Evolutionary conservation across 495 filamentous ascomycete genomes (phyloP), one percentile per base, ranked within the genome.

Genomic region (Thozetella sp.): DNA sequence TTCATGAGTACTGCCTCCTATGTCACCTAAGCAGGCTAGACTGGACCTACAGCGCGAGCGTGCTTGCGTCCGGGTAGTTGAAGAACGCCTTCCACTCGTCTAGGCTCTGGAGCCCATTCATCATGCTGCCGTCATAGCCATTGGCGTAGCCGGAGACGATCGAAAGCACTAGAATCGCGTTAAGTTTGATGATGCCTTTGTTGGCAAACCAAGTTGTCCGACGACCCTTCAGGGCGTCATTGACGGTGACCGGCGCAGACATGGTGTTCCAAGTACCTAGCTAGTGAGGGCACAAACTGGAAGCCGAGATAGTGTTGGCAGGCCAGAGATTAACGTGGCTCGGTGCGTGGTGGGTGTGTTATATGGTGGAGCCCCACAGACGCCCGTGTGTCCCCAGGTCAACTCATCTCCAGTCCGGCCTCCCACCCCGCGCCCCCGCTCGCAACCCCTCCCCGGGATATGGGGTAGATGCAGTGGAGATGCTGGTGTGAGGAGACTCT

Each of bases 31-130:
- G 6, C 6, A 37, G 6, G 30, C n/a, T n/a, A n/a, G n/a, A 15
- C 30, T 6, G 15, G 15, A 37, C 30, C 30, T 37, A 37, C 30
- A 84, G 61, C 45, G 86, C 87, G 0, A 81, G 59, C 10, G 56
- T 64, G 15, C 56, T 55, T 12, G 53, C 54, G 30, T 52, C 54
- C 48, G 62, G 62, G 50, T 64, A 27, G 51, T 61, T 26, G 62
- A 60, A 64, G 62, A 57, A 78, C 2, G 74, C 64, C 26, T 72
- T 61, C 81, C 79, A 85, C 45, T 74, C 69, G 13, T 63, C 55
- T 1, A 83, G 63, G 0, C 80, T 60, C 64, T 86, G 81, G 0
- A 86, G 63, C 24, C 80, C 82, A 60, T 83, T 85, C 74, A 83
- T 82, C 66, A 83, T 72, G 17, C 76, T 65, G 0, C 61, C 62